Percentiles rank a stretch among this genome's conserved stretches.
Conservation (phyloP, 139 green algal species). For the Chlorella ohadii region DNA sequence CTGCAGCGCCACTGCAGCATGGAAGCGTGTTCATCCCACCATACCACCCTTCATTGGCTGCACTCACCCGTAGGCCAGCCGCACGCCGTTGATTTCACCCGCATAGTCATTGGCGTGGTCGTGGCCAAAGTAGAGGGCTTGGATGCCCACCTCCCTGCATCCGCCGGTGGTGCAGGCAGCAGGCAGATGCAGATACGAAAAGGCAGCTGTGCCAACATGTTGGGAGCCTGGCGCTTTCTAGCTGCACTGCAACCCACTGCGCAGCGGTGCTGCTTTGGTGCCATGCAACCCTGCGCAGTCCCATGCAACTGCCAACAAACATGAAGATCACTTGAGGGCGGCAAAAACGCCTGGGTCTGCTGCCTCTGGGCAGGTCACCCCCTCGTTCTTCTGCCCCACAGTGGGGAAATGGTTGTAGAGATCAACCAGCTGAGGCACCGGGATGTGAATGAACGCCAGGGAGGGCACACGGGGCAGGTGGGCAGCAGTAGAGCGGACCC, state of each 20-base stretch:
- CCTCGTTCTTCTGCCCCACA: conserved; percentile 21
- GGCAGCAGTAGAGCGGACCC: not conserved
- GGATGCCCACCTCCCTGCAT: conserved; percentile 18
- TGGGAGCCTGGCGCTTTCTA: too few species aligned
- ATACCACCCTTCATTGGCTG: too few species aligned
- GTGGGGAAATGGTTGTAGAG: conserved; percentile 15
- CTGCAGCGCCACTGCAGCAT: not conserved
- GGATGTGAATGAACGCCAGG: conserved; percentile 45
- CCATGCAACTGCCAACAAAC: not conserved
- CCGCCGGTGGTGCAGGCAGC: not conserved
- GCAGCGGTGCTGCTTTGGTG: too few species aligned
- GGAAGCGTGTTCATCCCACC: too few species aligned
- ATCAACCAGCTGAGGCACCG: conserved; percentile 36
- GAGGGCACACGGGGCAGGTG: conserved; percentile 20
- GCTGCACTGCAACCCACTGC: not conserved
- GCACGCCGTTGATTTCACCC: conserved; percentile 11
- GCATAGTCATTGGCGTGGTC: conserved; percentile 45
- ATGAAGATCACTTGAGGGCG: conserved; percentile 16
- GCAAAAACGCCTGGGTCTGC: conserved; percentile 19
- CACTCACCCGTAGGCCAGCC: conserved; percentile 43
- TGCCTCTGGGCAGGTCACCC: conserved; percentile 31
- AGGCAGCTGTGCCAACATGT: too few species aligned
- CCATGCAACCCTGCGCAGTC: too few species aligned
- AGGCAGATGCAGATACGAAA: not conserved
- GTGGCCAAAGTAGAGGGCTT: conserved; percentile 35